phyloP scores from a whole-genome alignment of 1,284 basidiomycete genomes.

The Pseudozyma pruni region DNA sequence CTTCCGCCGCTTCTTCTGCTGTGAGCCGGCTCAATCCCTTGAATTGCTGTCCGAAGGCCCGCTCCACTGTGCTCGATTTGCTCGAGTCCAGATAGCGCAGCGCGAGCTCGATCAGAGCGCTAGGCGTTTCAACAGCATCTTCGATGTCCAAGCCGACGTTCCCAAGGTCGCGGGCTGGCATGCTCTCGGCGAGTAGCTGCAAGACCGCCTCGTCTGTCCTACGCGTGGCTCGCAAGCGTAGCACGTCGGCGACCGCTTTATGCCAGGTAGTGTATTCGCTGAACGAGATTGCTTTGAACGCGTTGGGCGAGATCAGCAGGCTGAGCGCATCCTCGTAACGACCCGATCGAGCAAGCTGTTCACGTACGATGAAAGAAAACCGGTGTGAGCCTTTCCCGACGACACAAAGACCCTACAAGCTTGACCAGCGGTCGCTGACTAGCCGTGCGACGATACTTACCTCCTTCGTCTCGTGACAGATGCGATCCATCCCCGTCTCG shows the following conservation, averaged over 20 bases:
- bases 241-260: constrained; percentile 20
- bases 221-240: constrained; percentile 31
- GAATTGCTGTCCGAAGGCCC: constrained; percentile 15
- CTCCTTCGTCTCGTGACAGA: constrained; percentile 20
- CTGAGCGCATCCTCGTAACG: constrained; percentile 37
- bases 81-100: constrained; percentile 29
- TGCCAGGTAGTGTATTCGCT: constrained; percentile 29
- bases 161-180: constrained; percentile 1
- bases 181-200: constrained; percentile 8
- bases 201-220: constrained; percentile 25
- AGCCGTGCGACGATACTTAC: too few species aligned
- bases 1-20: constrained; percentile 25
- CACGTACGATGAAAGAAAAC: too few species aligned
- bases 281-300: constrained; percentile 27
- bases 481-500: constrained; percentile 19
- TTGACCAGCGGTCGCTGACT: too few species aligned
- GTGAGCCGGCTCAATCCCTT: constrained; percentile 22
- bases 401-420: too few species aligned
- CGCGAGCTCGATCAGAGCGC: constrained; percentile 29
- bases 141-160: constrained; percentile 21
- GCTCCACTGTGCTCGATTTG: constrained; percentile 13
- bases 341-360: constrained; percentile 25
- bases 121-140: constrained; percentile 34
- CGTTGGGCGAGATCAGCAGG: constrained; percentile 18
- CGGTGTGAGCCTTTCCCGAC: too few species aligned